phyloP scores from a whole-genome alignment of 495 filamentous ascomycete genomes.

The Tricharina praecox region DNA sequence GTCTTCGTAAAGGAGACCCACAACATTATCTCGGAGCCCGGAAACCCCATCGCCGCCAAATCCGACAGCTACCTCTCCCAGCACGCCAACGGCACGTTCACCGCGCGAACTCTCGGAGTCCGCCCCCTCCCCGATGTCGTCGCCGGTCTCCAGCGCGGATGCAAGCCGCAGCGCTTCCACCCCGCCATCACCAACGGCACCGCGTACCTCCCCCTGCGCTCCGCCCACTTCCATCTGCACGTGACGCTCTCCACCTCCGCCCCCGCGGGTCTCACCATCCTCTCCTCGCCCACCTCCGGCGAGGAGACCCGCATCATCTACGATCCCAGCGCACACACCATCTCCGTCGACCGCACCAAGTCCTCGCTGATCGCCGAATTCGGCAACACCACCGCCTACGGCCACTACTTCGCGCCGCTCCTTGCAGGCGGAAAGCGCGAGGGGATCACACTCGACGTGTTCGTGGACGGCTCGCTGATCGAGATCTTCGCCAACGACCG shows the following conservation, averaged over 20 bases:
- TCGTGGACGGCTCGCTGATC: slow-evolving; percentile 30
- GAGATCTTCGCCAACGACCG: slow-evolving; percentile 32
- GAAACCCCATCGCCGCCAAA: slow-evolving; percentile 18
- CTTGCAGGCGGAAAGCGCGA: slow-evolving; percentile 11
- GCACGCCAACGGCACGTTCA: slow-evolving; percentile 25
- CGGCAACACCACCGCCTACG: not conserved
- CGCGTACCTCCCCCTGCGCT: slow-evolving; percentile 1
- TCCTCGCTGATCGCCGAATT: slow-evolving; percentile 11
- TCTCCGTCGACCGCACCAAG: slow-evolving; percentile 17
- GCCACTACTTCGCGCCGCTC: slow-evolving; percentile 14
- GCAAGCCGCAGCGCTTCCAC: not conserved
- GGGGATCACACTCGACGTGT: slow-evolving; percentile 27
- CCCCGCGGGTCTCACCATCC: slow-evolving; percentile 11
- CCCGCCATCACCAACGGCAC: not conserved
- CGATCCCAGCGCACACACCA: slow-evolving; percentile 13
- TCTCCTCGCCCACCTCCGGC: slow-evolving; percentile 13
- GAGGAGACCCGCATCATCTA: slow-evolving; percentile 26
- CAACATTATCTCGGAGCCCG: slow-evolving; percentile 21
- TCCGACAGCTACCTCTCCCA: not conserved
- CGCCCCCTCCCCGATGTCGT: slow-evolving; percentile 31
- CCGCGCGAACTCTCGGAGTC: slow-evolving; percentile 29
- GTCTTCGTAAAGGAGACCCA: slow-evolving; percentile 29
- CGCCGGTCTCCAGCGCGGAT: not conserved
- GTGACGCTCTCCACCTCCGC: slow-evolving; percentile 8
- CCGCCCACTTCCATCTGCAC: slow-evolving; percentile 8